These are phyloP conservation scores for Cicer judaicum DNA, from an alignment of 306 rosid species.

Conservation along the genomic window DNA sequence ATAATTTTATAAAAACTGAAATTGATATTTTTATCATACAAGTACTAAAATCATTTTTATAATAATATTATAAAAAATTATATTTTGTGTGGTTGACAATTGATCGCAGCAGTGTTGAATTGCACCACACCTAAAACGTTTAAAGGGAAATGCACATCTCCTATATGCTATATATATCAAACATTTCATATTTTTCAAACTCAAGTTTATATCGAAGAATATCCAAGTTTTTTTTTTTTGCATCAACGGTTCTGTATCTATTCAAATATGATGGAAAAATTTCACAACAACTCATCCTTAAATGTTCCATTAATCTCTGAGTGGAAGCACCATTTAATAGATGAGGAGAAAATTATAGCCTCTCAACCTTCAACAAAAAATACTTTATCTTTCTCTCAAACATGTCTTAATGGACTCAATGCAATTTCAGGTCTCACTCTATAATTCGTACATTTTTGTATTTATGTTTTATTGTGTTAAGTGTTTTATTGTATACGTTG, in stretches of 20 bases:
- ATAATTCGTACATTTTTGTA: too few species aligned
- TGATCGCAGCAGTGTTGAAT: too few species aligned
- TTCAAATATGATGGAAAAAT: slow-evolving; percentile 14
- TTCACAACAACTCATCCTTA: slow-evolving; percentile 1
- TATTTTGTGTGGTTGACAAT: too few species aligned
- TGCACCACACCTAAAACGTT: too few species aligned
- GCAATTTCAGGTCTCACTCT: slow-evolving; percentile 41
- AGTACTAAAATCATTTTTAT: too few species aligned
- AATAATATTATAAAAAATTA: too few species aligned
- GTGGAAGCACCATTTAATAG: slow-evolving; percentile 19
- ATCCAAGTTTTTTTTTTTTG: background rate
- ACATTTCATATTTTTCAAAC: background rate
- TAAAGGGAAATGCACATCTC: too few species aligned
- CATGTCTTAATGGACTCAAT: slow-evolving; percentile 48
- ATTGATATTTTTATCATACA: too few species aligned
- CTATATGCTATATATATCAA: background rate
- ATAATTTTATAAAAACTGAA: too few species aligned
- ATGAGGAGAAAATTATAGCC: slow-evolving; percentile 14
- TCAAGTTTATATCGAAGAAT: background rate
- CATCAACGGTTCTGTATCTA: background rate
- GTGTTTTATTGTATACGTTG: too few species aligned
- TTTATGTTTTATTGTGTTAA: too few species aligned
- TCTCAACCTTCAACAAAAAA: background rate
- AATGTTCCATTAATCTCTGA: slow-evolving; percentile 26
- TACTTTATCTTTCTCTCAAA: background rate